A percentile compares a stretch with the other conserved stretches of the same genome.
phyloP scores from a whole-genome alignment of 306 rosid species.

The Ammopiptanthus mongolicus region DNA sequence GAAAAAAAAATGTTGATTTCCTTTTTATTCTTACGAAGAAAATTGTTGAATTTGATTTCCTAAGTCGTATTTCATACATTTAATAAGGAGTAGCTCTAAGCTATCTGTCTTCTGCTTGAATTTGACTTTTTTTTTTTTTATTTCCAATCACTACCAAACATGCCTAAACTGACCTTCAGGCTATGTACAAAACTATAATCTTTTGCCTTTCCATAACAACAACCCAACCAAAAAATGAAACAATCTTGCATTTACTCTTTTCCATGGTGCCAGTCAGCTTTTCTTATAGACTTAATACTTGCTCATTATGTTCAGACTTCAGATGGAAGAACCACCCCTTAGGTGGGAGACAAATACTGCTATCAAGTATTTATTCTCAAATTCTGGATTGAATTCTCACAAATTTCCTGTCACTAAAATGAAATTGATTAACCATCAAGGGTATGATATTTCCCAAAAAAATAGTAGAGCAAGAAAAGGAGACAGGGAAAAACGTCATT shows the following conservation, averaged over 20 bases:
- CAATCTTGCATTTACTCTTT: neutral
- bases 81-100: neutral
- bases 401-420: neutral
- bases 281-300: neutral
- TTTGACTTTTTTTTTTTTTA: neutral
- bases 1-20: neutral
- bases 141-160: neutral
- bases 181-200: neutral
- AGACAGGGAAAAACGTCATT: neutral
- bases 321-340: neutral
- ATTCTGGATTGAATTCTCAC: neutral
- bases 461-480: neutral
- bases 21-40: neutral
- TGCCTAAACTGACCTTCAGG: neutral
- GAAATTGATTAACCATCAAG: neutral
- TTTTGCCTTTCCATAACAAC: neutral
- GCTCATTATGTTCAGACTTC: neutral
- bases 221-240: neutral
- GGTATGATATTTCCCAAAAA: neutral
- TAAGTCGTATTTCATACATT: neutral
- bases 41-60: neutral
- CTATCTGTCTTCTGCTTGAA: neutral
- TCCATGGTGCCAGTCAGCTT: neutral
- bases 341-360: neutral
- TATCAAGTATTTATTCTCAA: neutral